Evolutionary conservation across 164 flowering plant genomes (phyloP), one percentile per base, ranked within the genome.

Genomic region (Kalanchoe fedtschenkoi): DNA sequence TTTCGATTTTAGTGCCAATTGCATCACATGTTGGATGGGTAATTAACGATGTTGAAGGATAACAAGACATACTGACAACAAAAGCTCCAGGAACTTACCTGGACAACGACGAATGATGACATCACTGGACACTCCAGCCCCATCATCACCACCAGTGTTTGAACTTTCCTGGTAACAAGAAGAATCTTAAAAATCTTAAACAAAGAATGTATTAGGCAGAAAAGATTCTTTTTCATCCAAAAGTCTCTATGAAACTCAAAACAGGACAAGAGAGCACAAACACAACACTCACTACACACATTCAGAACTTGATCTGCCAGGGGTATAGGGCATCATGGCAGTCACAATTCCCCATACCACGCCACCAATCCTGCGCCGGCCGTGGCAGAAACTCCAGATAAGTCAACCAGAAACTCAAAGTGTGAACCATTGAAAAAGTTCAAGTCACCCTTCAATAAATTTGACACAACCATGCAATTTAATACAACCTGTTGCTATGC

Each of bases 401-500:
- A 51, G 56, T 51, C 56, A 51, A 51, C 56, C 56, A 51, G 32
- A 26, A 51, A 10, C 30, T 32, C 56, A 9, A 51, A 51, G 56
- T 51, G 56, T 51, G 56, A 51, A 51, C 32, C 32, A 51, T 51
- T 24, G 56, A 51, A 1, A 8, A 47, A 51, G 26, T 51, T 51
- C 56, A 51, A 51, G 32, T 22, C 56, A 51, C 2, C 56, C 54
- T 26, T 51, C 56, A 51, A 51, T 51, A 51, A 51, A 51, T 51
- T 47, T 47, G 30, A 47, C 13, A 17, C 11, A 16, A 51, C 24
- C 56, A 51, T 51, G 56, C 56, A 51, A 51, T 26, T 51, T 51
- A 51, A 51, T 26, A 26, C 32, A 1, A 26, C 5, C 56, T 51
- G 32, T 51, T 51, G 56, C 56, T 51, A 51, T 32, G 32, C 56